Evolutionary conservation across 2,329 filamentous ascomycete genomes (phyloP).

Genomic region (Beauveria caledonica): DNA sequence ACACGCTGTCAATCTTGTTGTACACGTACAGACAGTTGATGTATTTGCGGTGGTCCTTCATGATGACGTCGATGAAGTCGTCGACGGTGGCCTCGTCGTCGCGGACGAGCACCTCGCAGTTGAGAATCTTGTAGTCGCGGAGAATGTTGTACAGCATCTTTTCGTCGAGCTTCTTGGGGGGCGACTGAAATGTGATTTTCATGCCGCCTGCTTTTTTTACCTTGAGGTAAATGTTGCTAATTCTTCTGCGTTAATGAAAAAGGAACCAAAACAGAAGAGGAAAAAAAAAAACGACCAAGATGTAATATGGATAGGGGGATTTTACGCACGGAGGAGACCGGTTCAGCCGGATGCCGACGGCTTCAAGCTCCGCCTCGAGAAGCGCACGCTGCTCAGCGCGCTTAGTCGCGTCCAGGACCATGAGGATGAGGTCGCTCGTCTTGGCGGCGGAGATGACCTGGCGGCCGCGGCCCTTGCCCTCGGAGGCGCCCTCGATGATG

Average conservation of each 20-base stretch:
- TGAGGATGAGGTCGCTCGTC: slow-evolving; percentile 93
- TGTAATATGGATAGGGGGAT: neutral
- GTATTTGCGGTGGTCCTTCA: slow-evolving; percentile 98
- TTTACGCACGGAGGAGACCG: slow-evolving; percentile 70
- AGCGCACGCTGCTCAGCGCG: slow-evolving; percentile 85
- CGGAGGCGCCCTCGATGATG: slow-evolving; percentile 94
- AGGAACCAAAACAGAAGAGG: neutral
- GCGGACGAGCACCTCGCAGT: slow-evolving; percentile 90
- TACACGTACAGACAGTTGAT: slow-evolving; percentile 94
- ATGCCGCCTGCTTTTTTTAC: slow-evolving; percentile 92
- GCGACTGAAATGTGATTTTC: slow-evolving; percentile 92
- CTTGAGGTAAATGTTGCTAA: slow-evolving; percentile 93
- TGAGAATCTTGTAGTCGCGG: slow-evolving; percentile 96
- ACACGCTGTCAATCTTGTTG: slow-evolving; percentile 98
- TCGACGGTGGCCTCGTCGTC: slow-evolving; percentile 95
- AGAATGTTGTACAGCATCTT: slow-evolving; percentile 98
- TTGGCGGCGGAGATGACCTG: slow-evolving; percentile 98
- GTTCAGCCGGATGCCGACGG: slow-evolving; percentile 91
- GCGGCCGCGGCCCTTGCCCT: slow-evolving; percentile 89
- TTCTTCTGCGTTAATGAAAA: slow-evolving; percentile 11
- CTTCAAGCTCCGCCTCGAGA: slow-evolving; percentile 85
- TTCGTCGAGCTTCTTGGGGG: slow-evolving; percentile 88
- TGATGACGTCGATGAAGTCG: slow-evolving; percentile 98
- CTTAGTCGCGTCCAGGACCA: slow-evolving; percentile 96
- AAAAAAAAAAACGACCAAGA: neutral